Percentiles rank a stretch among this genome's conserved stretches.
phyloP scores from a whole-genome alignment of 352 stramenopile genomes.

The Aphanomyces euteiches region DNA sequence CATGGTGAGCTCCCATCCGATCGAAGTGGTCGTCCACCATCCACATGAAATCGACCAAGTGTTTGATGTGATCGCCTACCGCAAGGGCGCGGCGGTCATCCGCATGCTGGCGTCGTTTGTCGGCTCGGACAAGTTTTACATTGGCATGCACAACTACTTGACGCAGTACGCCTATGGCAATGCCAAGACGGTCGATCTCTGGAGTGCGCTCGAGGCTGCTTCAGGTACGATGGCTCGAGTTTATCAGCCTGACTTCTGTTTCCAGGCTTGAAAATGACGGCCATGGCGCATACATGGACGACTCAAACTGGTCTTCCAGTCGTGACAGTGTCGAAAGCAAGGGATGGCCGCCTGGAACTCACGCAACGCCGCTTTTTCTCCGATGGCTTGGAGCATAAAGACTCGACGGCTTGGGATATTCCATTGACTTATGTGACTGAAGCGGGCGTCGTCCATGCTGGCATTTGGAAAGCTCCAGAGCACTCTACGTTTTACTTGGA shows the following conservation, averaged over 20 bases:
- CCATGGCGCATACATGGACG: too few relatives aligned
- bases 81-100: slow-evolving; percentile 85
- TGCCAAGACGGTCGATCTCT: slow-evolving; percentile 93
- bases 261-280: slow-evolving; percentile 60
- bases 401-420: slow-evolving; percentile 89
- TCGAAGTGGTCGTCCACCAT: slow-evolving; percentile 92
- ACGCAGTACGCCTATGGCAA: slow-evolving; percentile 91
- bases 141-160: slow-evolving; percentile 92
- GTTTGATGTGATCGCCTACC: slow-evolving; percentile 98
- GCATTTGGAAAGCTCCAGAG: too few relatives aligned
- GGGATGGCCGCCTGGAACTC: too few relatives aligned
- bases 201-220: slow-evolving; percentile 88
- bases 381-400: too few relatives aligned
- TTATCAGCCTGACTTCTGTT: neutral
- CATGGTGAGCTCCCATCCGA: slow-evolving; percentile 89
- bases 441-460: too few relatives aligned
- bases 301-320: too few relatives aligned
- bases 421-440: slow-evolving; percentile 74
- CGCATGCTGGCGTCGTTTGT: slow-evolving; percentile 76
- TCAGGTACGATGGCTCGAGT: slow-evolving; percentile 44
- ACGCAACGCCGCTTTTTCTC: too few relatives aligned
- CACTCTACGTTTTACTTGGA: too few relatives aligned
- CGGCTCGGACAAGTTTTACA: slow-evolving; percentile 68
- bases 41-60: slow-evolving; percentile 96
- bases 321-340: too few relatives aligned